Conservation (phyloP, 179 eudicot species). For the Actinidia polygama region DNA sequence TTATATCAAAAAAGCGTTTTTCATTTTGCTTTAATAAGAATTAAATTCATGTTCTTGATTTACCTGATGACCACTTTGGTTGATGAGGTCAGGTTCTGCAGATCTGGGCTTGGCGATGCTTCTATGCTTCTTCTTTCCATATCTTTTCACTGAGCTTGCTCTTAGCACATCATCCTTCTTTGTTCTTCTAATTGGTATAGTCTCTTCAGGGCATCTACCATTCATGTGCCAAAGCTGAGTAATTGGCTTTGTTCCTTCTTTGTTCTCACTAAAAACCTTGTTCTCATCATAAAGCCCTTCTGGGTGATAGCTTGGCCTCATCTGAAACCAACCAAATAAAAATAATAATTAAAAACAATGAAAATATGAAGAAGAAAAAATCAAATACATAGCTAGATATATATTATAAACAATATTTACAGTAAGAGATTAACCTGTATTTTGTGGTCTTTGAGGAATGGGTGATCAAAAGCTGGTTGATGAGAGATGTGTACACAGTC, state of each 20-base stretch:
- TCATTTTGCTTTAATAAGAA: background rate
- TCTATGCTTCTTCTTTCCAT: constrained; percentile 83
- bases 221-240: constrained; percentile 84
- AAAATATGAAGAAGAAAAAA: background rate
- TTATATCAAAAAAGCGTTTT: background rate
- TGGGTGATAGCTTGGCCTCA: constrained; percentile 90
- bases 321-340: constrained; percentile 37
- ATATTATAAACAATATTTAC: background rate
- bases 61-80: constrained; percentile 97
- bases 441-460: constrained; percentile 94
- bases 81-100: constrained; percentile 91
- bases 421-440: constrained; percentile 61
- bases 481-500: constrained; percentile 89
- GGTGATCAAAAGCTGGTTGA: constrained; percentile 96
- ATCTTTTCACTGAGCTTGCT: constrained; percentile 85
- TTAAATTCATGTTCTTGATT: background rate
- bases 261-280: constrained; percentile 41
- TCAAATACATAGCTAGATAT: background rate
- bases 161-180: constrained; percentile 82
- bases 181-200: constrained; percentile 93
- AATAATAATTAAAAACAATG: background rate
- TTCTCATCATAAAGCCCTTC: constrained; percentile 75
- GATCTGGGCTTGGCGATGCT: constrained; percentile 83
- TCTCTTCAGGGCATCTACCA: constrained; percentile 77
- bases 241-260: constrained; percentile 38